Percentiles rank a stretch among this genome's conserved stretches.
phyloP scores from a whole-genome alignment of 148 eudicot species.

The Rhododendron vialii region DNA sequence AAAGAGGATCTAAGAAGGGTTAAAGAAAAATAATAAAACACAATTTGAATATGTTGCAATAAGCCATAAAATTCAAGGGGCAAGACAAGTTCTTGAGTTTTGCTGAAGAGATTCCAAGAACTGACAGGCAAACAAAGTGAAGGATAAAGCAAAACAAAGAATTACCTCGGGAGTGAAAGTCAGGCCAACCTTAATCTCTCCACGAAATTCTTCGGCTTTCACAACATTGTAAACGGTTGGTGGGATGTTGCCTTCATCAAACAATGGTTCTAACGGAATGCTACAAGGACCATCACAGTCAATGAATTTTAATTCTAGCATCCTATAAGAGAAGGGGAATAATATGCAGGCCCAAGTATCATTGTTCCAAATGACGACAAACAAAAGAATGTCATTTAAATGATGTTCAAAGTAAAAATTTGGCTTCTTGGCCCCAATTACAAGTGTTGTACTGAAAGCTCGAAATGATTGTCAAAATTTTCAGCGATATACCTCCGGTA shows the following conservation, averaged over 20 bases:
- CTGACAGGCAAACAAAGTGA: background rate
- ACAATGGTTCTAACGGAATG: constrained; percentile 38
- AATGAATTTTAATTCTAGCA: background rate
- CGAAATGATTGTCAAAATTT: background rate
- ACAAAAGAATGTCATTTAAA: background rate
- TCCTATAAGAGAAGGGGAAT: background rate
- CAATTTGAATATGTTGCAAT: background rate
- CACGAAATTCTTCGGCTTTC: constrained; percentile 39
- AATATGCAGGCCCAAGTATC: background rate
- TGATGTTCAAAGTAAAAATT: background rate
- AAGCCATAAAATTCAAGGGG: background rate
- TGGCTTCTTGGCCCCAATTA: background rate
- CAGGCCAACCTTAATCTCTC: constrained; percentile 45
- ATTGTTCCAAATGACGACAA: background rate
- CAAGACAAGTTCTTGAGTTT: background rate
- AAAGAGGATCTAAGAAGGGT: background rate
- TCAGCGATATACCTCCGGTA: background rate
- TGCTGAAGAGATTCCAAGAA: background rate
- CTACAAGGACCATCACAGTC: constrained; percentile 11
- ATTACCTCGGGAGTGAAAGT: constrained; percentile 31
- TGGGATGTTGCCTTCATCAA: constrained; percentile 35
- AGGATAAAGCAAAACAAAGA: background rate
- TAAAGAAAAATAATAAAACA: background rate
- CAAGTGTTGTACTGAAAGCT: background rate
- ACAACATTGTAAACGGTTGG: constrained; percentile 41